Base-by-base conservation (phyloP, 2,329 filamentous ascomycete species). In the Fusarium sp. region DNA sequence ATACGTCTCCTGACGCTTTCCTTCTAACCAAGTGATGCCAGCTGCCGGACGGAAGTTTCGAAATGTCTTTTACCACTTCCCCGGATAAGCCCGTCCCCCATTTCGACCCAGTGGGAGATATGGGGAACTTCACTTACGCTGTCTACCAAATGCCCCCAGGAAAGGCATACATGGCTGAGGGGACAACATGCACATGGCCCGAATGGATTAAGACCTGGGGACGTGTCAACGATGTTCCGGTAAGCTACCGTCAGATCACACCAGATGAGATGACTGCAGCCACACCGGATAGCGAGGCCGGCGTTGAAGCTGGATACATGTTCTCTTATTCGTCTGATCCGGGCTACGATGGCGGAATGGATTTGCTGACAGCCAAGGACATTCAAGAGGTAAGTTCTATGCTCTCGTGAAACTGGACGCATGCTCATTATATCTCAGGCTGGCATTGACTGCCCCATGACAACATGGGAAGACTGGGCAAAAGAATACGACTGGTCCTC, bases 81-180 rank as follows among this genome's bases (percentile, higher is more conserved):
- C 79, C 84, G 1, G 61, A 80, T 46, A 78, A 74, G 24, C 62
- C 65, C 1, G 71, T 82, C 1, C 84, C 83, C 6, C 84, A 87
- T 45, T 72, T 86, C 1, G 80, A 81, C 17, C 82, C 85, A 7
- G 80, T 80, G n/a, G 73, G 74, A 5, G 84, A 87, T 62, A 80
- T 80, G 73, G 84, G 84, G 0, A 81, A 77, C 67, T 84, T 85
- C 50, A 79, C 80, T 15, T 84, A 84, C 50, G 84, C 83, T 13
- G 83, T 86, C 2, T 80, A 78, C 45, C 80, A 85, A 62, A 84
- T 85, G 82, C 81, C 83, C 0, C 80, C 84, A 0, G 83, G 84
- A 2, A 83, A 83, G 46, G 73, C 76, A 2, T 86, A 85, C 69
- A 84, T 87, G 79, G 84, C 84, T 0, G 82, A 76, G 31, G 83